A percentile compares a stretch with the other conserved stretches of the same genome.
Conservation (phyloP, 306 rosid genomes). For the Purshia tridentata region DNA sequence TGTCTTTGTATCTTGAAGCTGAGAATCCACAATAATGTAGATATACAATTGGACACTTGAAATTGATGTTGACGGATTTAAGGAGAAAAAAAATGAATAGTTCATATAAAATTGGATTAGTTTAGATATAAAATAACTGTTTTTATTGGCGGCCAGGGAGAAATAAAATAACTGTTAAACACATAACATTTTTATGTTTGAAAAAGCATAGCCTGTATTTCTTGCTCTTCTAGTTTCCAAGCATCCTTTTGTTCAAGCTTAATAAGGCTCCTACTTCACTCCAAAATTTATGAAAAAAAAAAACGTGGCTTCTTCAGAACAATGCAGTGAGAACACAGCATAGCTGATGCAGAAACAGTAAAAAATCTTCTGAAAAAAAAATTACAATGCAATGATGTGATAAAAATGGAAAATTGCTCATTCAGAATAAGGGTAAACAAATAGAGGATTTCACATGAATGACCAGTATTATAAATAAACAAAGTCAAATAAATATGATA, state of each 20-base stretch:
- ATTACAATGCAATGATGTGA: background rate
- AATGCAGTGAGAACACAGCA: background rate
- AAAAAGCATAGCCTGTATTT: background rate
- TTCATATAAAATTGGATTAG: background rate
- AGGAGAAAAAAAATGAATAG: background rate
- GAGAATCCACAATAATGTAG: slow-evolving; percentile 31
- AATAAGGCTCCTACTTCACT: background rate
- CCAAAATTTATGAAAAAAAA: background rate
- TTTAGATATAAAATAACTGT: background rate
- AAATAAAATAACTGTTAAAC: background rate
- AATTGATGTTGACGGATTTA: background rate
- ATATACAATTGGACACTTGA: slow-evolving; percentile 5
- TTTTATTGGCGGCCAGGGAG: too few relatives aligned
- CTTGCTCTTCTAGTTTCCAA: background rate
- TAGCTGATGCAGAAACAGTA: background rate
- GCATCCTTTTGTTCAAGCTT: background rate
- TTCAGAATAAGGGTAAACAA: background rate
- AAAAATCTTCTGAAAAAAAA: background rate
- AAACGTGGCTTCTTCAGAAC: background rate
- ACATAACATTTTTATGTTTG: background rate
- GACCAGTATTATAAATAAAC: background rate
- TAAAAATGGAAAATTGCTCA: background rate
- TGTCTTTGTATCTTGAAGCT: slow-evolving; percentile 79
- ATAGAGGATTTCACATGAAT: background rate
- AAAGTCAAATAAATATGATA: background rate